Conservation (phyloP, 306 rosid species). For the Quercus robur region DNA sequence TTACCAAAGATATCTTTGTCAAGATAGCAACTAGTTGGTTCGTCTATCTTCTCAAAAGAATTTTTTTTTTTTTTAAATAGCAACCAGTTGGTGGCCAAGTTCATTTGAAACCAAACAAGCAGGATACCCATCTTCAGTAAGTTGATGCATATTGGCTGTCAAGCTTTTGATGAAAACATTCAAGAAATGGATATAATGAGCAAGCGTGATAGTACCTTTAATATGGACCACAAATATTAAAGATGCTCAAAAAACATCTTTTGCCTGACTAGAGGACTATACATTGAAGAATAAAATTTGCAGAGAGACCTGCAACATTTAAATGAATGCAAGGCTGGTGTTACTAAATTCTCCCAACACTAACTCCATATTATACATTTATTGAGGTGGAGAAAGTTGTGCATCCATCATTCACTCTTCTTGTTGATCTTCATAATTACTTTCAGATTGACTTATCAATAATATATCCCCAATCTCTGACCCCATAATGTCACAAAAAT, state of each 20-base stretch:
- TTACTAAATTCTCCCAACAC: no score
- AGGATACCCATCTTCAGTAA: not conserved
- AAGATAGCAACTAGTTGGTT: not conserved
- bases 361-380: no score
- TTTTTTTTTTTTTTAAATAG: accelerated
- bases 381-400: no score
- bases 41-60: no score
- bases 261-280: not conserved
- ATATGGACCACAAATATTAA: not conserved
- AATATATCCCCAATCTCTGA: not conserved
- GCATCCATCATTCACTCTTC: no score
- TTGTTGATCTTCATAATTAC: no score
- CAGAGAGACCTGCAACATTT: not conserved
- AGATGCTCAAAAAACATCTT: no score
- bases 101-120: not conserved
- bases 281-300: not conserved
- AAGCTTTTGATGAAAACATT: not conserved
- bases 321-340: not conserved
- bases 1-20: no score
- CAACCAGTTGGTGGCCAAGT: not conserved
- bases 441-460: not conserved
- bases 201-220: not conserved
- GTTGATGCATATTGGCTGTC: not conserved
- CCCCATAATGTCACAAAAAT: not conserved
- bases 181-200: not conserved